Base-by-base conservation (phyloP, 2,329 filamentous ascomycete species). In the Canariomyces notabilis region DNA sequence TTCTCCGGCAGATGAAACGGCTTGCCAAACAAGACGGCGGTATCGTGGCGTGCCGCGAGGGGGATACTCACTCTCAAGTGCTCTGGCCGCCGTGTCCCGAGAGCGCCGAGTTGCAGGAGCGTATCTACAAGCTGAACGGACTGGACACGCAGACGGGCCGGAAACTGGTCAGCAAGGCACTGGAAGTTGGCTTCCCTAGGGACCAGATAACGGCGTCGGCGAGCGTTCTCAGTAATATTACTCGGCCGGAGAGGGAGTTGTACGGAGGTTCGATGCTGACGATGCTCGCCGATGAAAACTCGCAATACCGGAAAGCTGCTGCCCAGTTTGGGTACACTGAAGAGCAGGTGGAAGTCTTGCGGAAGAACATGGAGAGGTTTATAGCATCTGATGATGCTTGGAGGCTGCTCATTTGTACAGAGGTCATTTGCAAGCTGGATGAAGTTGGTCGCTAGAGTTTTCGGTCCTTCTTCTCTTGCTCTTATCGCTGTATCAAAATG, bases 41-140 rank as follows among this genome's bases (percentile, higher is more conserved):
- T 11, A 46, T 46, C 22, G 44, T 46, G 32, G 44, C 44, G 4
- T 46, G 44, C 19, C 44, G 44, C 14, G 44, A 46, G 12, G 44
- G 44, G 9, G 44, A 46, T 15, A 46, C 44, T 16, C 32, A 41
- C 37, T 46, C 44, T 6, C 44, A 46, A 38, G 33, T 46, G 23
- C 38, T 42, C 18, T 46, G 44, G 44, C 44, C 44, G 16, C 37
- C 44, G 11, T 31, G 31, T 9, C 44, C 44, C 2, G 44, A 46
- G 11, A 46, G 46, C 35, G 46, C 46, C 0, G 46, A 48, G 22
- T 41, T 48, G 1, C 46, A 48, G 18, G 46, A 43, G 31, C 35
- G 46, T 2, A 48, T 48, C n/a, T 48, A 48, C 36, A 12, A 44
- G 31, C 44, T 44, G 40, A 48, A 48, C 22, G 46, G 46, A n/a